Conservation (phyloP, 208 protist species). For the Naegleria gruberi region DNA sequence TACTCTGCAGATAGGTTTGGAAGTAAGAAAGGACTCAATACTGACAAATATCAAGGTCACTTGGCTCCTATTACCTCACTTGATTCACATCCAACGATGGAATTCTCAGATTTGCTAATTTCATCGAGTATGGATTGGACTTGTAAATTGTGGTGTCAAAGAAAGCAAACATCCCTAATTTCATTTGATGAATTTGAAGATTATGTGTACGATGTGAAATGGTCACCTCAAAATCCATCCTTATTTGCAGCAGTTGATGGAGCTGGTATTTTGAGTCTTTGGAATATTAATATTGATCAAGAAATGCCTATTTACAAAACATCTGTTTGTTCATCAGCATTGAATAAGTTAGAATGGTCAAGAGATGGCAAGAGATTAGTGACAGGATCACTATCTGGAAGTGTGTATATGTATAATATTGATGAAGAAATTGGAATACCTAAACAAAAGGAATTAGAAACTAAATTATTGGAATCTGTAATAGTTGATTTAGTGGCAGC, state of each 20-base stretch:
- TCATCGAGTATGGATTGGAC: constrained; percentile 39
- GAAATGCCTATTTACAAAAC: neutral
- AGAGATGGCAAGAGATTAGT: neutral
- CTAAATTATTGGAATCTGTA: neutral
- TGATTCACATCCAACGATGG: neutral
- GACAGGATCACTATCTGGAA: neutral
- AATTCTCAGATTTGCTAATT: constrained; percentile 31
- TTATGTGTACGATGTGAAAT: constrained; percentile 39
- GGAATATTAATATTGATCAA: neutral
- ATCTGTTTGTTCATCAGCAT: neutral
- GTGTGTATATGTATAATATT: neutral
- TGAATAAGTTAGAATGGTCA: constrained; percentile 1
- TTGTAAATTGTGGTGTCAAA: constrained; percentile 33
- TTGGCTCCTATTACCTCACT: neutral
- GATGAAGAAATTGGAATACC: neutral
- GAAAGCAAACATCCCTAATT: constrained; percentile 20
- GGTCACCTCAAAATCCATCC: constrained; percentile 34
- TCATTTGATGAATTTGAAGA: constrained; percentile 38
- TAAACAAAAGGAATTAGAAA: neutral
- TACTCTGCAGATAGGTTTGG: neutral
- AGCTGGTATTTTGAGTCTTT: neutral
- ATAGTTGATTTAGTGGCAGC: neutral
- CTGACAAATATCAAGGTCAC: constrained; percentile 3
- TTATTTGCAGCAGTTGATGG: constrained; percentile 38
- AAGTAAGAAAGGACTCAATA: neutral